Conservation (phyloP, 208 protist genomes). For the Herpetomonas tarakana region DNA sequence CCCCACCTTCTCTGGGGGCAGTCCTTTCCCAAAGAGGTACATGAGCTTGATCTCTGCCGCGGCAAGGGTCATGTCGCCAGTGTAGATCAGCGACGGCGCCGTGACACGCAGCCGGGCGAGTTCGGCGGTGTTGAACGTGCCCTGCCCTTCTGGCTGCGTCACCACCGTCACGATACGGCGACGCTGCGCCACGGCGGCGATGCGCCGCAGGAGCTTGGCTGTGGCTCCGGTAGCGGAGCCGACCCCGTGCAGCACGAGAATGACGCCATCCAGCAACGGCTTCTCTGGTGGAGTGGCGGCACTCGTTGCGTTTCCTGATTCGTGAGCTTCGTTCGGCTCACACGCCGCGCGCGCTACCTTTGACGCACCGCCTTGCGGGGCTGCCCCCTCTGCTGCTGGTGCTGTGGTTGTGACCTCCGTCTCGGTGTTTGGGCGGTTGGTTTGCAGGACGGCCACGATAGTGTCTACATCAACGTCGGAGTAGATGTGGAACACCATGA, state of each 20-base stretch:
- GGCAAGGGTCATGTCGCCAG: slow-evolving; percentile 48
- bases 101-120: slow-evolving; percentile 31
- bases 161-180: slow-evolving; percentile 37
- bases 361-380: neutral
- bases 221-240: slow-evolving; percentile 21
- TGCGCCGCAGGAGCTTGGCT: slow-evolving; percentile 26
- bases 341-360: neutral
- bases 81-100: slow-evolving; percentile 34
- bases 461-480: slow-evolving; percentile 48
- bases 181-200: slow-evolving; percentile 21
- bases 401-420: slow-evolving; percentile 2
- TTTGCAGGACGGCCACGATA: slow-evolving; percentile 28
- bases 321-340: neutral
- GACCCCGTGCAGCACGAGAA: slow-evolving; percentile 54
- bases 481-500: slow-evolving; percentile 41
- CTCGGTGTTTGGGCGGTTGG: neutral
- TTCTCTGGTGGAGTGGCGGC: neutral
- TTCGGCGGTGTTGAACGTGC: slow-evolving; percentile 31
- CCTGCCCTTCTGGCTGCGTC: slow-evolving; percentile 30
- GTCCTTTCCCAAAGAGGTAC: slow-evolving; percentile 74
- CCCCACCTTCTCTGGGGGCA: slow-evolving; percentile 28
- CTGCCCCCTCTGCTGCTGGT: slow-evolving; percentile 6
- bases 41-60: slow-evolving; percentile 70
- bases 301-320: neutral
- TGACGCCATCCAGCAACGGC: slow-evolving; percentile 40